phyloP scores from a whole-genome alignment of 1,139 yeast species.

The Blastobotrys ciferrii region DNA sequence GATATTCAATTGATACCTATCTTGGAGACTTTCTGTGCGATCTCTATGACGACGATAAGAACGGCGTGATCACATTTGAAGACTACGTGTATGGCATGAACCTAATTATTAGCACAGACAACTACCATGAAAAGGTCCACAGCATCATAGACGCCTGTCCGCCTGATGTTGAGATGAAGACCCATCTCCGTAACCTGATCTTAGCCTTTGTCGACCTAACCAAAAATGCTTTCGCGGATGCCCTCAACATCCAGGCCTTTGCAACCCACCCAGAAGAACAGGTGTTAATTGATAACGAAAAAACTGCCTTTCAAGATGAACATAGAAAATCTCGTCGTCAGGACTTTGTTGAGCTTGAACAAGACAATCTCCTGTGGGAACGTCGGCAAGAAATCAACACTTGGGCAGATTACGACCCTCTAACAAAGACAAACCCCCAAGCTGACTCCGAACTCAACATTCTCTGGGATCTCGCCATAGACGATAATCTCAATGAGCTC shows the following conservation, averaged over 20 bases:
- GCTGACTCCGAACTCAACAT: conserved; percentile 22
- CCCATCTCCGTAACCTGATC: conserved; percentile 20
- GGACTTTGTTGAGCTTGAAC: conserved; percentile 11
- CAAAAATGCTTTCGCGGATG: conserved; percentile 27
- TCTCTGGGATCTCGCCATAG: conserved; percentile 22
- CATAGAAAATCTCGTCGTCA: not conserved
- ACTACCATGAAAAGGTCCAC: conserved; percentile 8
- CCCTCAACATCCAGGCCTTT: conserved; percentile 14
- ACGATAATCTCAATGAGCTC: conserved; percentile 17
- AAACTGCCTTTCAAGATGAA: not conserved
- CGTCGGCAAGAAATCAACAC: conserved; percentile 21
- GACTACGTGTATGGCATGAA: conserved; percentile 24
- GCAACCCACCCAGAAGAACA: not conserved
- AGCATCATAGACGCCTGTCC: conserved; percentile 8
- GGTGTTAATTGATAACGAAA: not conserved
- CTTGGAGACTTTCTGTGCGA: conserved; percentile 20
- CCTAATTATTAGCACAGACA: conserved; percentile 14
- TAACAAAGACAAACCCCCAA: conserved; percentile 15
- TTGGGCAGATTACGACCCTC: conserved; percentile 19
- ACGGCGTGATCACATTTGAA: conserved; percentile 25
- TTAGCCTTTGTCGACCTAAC: conserved; percentile 24
- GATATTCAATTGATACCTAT: conserved; percentile 14
- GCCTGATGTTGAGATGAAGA: conserved; percentile 2
- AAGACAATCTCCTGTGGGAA: conserved; percentile 23
- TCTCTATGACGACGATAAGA: conserved; percentile 26